These are phyloP conservation scores for Metschnikowia koreensis DNA, from an alignment of 805 yeast species.

Conservation along the genomic window DNA sequence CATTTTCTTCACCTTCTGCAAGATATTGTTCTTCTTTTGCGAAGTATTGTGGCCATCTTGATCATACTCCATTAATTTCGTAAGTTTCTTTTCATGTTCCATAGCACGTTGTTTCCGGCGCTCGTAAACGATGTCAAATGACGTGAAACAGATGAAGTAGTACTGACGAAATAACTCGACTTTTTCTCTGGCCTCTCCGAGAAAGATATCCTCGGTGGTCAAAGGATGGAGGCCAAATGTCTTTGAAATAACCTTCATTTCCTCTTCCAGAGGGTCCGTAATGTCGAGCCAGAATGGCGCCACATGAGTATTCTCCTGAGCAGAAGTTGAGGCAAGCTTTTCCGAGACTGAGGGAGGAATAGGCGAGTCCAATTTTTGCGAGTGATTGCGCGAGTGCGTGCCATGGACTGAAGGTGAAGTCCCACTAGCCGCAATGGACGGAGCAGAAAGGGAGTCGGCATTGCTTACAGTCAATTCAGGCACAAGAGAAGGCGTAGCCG, in stretches of 20 bases:
- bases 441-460: background rate
- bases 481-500: background rate
- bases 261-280: constrained; percentile 91
- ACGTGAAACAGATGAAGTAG: constrained; percentile 81
- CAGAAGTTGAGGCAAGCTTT: constrained; percentile 3
- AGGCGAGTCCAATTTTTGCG: constrained; percentile 7
- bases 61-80: constrained; percentile 34
- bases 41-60: constrained; percentile 8
- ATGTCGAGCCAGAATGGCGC: constrained; percentile 82
- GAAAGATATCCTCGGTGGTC: constrained; percentile 90
- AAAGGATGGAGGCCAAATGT: constrained; percentile 95
- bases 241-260: constrained; percentile 86
- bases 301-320: constrained; percentile 5
- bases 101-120: constrained; percentile 51
- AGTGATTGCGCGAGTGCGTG: constrained; percentile 1
- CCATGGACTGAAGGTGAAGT: background rate
- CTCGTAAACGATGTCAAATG: constrained; percentile 67
- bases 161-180: constrained; percentile 90
- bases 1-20: constrained; percentile 4
- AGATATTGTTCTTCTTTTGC: constrained; percentile 6
- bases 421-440: background rate
- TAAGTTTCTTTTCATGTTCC: constrained; percentile 42
- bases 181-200: constrained; percentile 93
- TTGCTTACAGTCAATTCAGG: background rate
- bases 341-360: constrained; percentile 4